phyloP scores from a whole-genome alignment of 2,329 filamentous ascomycete species.

The Scedosporium dehoogii region DNA sequence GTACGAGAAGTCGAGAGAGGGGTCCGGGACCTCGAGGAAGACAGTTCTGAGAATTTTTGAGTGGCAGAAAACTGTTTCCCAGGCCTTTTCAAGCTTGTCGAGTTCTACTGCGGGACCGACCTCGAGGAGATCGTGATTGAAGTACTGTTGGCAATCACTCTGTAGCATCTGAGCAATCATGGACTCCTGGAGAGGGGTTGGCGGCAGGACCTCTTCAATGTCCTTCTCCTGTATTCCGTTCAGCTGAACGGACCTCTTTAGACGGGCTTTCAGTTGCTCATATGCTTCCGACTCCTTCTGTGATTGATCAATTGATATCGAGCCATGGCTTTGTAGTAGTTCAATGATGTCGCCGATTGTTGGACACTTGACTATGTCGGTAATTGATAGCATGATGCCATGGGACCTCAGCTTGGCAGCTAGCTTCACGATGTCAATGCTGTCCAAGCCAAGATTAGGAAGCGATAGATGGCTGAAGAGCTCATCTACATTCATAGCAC shows the following conservation, averaged over 20 bases:
- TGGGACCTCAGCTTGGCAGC: constrained; percentile 58
- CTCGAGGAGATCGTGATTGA: constrained; percentile 71
- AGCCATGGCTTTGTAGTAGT: background rate
- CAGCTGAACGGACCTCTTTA: constrained; percentile 27
- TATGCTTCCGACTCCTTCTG: background rate
- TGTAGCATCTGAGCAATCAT: constrained; percentile 75
- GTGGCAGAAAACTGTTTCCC: constrained; percentile 44
- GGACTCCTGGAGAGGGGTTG: constrained; percentile 76
- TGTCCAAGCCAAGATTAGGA: constrained; percentile 79
- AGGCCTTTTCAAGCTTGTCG: constrained; percentile 47
- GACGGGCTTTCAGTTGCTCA: constrained; percentile 17
- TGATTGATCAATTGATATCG: background rate
- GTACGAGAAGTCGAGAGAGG: constrained; percentile 39
- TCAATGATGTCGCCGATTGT: constrained; percentile 52
- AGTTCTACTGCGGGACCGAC: constrained; percentile 46
- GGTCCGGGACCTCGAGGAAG: constrained; percentile 58
- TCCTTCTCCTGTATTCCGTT: constrained; percentile 20
- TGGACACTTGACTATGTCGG: constrained; percentile 63
- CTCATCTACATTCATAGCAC: constrained; percentile 36
- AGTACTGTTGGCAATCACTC: constrained; percentile 67
- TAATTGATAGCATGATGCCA: constrained; percentile 55
- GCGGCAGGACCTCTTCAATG: constrained; percentile 55
- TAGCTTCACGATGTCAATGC: constrained; percentile 82
- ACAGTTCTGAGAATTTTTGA: constrained; percentile 67
- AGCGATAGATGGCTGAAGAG: constrained; percentile 55